phyloP scores from a whole-genome alignment of 441 rosid species.

The Syzygium malaccense region DNA sequence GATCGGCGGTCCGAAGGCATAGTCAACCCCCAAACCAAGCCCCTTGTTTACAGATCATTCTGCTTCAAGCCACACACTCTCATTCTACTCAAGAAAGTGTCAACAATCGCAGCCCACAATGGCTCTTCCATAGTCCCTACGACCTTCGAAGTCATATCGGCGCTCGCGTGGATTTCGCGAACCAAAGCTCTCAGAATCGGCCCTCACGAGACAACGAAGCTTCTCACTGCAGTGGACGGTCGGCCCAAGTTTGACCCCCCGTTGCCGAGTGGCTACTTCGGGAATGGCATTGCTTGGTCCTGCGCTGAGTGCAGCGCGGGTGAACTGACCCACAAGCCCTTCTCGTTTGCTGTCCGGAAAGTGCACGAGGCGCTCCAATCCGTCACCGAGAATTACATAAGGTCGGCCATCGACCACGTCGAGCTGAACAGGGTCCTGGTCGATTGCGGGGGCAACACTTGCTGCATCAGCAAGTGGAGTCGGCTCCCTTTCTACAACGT shows the following conservation, averaged over 20 bases:
- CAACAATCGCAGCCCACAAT: neutral
- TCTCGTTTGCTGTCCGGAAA: neutral
- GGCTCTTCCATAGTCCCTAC: neutral
- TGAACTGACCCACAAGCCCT: neutral
- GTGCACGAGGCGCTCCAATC: neutral
- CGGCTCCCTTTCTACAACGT: neutral
- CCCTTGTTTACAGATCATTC: neutral
- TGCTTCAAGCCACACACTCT: neutral
- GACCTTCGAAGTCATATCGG: neutral
- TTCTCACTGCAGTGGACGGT: neutral
- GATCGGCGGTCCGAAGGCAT: neutral
- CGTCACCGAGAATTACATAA: neutral
- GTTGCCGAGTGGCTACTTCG: neutral
- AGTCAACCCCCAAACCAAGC: neutral
- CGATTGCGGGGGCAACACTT: neutral
- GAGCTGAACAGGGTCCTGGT: neutral
- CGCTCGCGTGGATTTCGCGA: neutral
- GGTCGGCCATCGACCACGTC: neutral
- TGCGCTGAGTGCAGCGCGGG: neutral
- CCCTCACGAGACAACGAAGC: neutral
- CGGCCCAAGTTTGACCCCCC: neutral
- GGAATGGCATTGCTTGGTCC: neutral
- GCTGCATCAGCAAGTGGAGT: neutral
- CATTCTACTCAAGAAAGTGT: neutral
- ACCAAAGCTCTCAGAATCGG: neutral